Evolutionary conservation across 2,329 filamentous ascomycete species (phyloP).

Genomic region (Cephalotrichum gorgonifer): DNA sequence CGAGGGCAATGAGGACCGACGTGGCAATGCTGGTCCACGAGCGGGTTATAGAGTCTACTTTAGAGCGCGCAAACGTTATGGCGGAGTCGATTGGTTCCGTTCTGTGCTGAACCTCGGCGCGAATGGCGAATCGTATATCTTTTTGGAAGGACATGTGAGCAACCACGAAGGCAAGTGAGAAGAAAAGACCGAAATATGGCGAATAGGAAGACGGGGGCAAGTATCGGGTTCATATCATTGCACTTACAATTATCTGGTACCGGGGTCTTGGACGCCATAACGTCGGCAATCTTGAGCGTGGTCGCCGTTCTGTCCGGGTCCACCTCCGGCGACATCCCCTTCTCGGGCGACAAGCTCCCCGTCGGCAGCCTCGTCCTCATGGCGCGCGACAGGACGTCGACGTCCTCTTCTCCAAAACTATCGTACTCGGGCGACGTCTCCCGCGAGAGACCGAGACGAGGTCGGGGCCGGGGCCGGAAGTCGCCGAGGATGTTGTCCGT

Average conservation of each 20-base stretch:
- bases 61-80: conserved; percentile 51
- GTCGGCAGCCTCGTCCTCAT: conserved; percentile 43
- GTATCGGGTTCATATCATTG: background rate
- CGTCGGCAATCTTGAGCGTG: conserved; percentile 24
- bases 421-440: background rate
- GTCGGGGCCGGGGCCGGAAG: conserved; percentile 20
- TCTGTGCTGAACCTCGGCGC: conserved; percentile 79
- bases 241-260: conserved; percentile 39
- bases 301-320: conserved; percentile 23
- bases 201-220: conserved; percentile 11
- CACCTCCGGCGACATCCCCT: conserved; percentile 37
- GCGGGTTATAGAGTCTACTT: conserved; percentile 50
- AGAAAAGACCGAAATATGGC: background rate
- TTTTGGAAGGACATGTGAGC: conserved; percentile 10
- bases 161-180: background rate
- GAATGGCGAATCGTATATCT: conserved; percentile 84
- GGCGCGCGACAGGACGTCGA: conserved; percentile 36
- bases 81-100: conserved; percentile 73
- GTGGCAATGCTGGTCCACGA: conserved; percentile 59
- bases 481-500: conserved; percentile 41
- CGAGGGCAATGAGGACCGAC: conserved; percentile 48
- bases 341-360: conserved; percentile 46
- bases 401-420: conserved; percentile 19
- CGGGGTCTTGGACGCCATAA: conserved; percentile 18
- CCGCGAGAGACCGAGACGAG: conserved; percentile 9